Evolutionary conservation across 345 rosid species (phyloP), one percentile per base, ranked within the genome.

Genomic region (Acer yangbiense): DNA sequence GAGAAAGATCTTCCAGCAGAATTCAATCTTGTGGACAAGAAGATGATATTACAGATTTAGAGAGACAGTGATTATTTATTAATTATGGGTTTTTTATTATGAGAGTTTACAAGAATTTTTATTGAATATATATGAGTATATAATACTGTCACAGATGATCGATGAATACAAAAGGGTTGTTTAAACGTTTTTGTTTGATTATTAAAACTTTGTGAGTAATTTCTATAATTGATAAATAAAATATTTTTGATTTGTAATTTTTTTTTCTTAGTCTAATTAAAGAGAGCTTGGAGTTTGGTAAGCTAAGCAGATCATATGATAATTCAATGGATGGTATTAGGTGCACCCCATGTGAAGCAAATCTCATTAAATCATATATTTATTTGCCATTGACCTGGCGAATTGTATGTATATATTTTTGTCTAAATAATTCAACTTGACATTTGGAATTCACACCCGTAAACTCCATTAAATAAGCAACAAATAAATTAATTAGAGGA

Each of bases 1-100:
- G 85, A 65, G 88, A 89, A 23, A 85, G 87, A 83, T 89, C 91
- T 8, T 86, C 83, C 8, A 83, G 85, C 52, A 82, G 86, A 77
- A 78, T 82, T 69, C 86, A 74, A 62, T 76, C 81, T 14, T 67
- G 81, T 7, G 77, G 73, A 10, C 82, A 80, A n/a, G 88, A 86
- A 54, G 81, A 78, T 25, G 78, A 73, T 74, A 65, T 60, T 5
- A 58, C 64, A 29, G 91, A 92, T 80, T 43, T 83, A 44, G 91
- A 85, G 76, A 84, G 92, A 54, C 89, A 73, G 71, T 86, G 76
- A 85, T 35, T 20, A 9, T 7, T 43, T 43, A 43, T 6, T 43
- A 6, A 43, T 43, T 43, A 43, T 43, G 9, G 46, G 7, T 29
- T 48, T 61, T 10, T 32, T 61, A 4, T n/a, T 18, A n/a, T 9